Base-by-base conservation (phyloP, 805 yeast genomes). In the Yamadazyma sp. region DNA sequence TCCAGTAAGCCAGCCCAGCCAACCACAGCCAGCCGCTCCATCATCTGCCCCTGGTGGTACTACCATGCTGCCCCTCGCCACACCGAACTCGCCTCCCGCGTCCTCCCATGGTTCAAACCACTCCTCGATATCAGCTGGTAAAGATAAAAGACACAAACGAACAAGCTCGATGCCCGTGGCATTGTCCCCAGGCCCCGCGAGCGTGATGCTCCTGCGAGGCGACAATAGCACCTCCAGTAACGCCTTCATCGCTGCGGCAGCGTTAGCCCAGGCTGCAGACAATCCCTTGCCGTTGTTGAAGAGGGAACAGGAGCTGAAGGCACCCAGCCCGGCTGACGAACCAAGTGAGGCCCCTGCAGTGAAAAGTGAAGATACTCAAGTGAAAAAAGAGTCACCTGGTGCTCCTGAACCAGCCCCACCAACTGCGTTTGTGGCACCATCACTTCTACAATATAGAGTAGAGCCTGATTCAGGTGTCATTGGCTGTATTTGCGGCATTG, bases 401-500 rank as follows among this genome's bases (percentile, higher is more conserved):
- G n/a, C n/a, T n/a, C n/a, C n/a, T n/a, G n/a, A n/a, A n/a, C n/a
- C n/a, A n/a, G n/a, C n/a, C n/a, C n/a, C n/a, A n/a, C n/a, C n/a
- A n/a, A n/a, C n/a, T n/a, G n/a, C n/a, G n/a, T n/a, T 26, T 15
- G 38, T 33, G 5, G 48, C 54, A 3, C 72, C 73, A 1, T 64
- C 68, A 2, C 46, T 67, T 11, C 46, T 70, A 2, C 53, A 74
- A 0, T 84, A 80, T 55, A 74, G 76, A 11, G 89, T 83, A 1
- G 87, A 78, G 47, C 84, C 87, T 4, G 95, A 90, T 55, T 72
- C 91, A 2, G 96, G 96, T 0, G 62, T 79, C 0, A 90, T 91
- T 38, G 87, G 95, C 2, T 91, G 98, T 62, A 78, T 90, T 6
- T 91, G 98, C 69, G 88, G 80, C 1, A 80, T 71, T 49, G 85